Base-by-base conservation (phyloP, 129 eudicot species). In the Escallonia herrerae region DNA sequence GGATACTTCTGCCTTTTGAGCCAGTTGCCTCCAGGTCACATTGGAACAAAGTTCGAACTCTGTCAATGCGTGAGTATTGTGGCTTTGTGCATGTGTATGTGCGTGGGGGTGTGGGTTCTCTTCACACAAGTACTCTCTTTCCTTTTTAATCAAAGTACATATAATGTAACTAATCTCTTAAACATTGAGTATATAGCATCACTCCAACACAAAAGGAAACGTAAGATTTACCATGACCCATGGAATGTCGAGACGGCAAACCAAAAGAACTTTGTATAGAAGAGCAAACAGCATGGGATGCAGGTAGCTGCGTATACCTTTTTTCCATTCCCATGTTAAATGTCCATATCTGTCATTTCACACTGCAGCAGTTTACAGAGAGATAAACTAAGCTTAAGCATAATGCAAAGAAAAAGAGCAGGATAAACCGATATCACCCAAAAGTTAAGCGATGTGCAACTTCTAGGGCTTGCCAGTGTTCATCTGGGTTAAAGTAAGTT, bases 381-480 rank as follows among this genome's bases (percentile, higher is more conserved):
- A 22, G 33, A 22, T 22, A 22, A 22, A 22, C 33, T 22, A 22
- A 22, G 33, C 33, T 22, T 22, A 22, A 22, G 22, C 55, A 52
- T 46, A 6, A 52, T 66, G 15, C 3, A 8, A 42, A 14, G 43
- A 9, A 8, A 15, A 1, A 5, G 0, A 42, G 8, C 33, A 7
- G 48, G 56, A 43, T 46, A 22, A 33, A 11, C 40, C 59, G 64
- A 37, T 2, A 46, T 33, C 78, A 89, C 99, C 99, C 99, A 49
- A 89, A 94, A 14, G 89, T 72, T 48, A 94, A 60, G 15, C 72
- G 87, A 56, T 94, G 99, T 54, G 93, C 99, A 68, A 94, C 97
- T 79, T 94, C 99, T 55, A 86, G 89, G 37, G 96, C 89, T 85
- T 94, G 99, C 97, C 99, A 89, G 74, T 94, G 97, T 72, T 94